Evolutionary conservation across 352 stramenopile genomes (phyloP), one percentile per base, ranked within the genome.

Genomic region (Globisporangium paroecandrum): DNA sequence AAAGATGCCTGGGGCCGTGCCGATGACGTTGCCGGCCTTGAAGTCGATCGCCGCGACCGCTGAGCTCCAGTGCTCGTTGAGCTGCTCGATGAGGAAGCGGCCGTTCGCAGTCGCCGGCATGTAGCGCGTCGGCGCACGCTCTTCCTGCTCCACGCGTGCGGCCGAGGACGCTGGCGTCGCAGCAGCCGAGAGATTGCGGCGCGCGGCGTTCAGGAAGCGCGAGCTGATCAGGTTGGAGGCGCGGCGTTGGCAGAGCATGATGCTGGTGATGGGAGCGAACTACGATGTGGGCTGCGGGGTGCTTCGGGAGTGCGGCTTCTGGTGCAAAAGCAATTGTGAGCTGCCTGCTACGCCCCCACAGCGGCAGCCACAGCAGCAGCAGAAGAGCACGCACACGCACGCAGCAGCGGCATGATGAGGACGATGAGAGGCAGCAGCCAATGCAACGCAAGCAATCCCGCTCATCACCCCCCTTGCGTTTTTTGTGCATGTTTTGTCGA

Each of bases 51-150:
- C 83, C 0, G 88, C 85, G 46, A 95, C 81, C 2, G 77, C 84
- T 22, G 88, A 91, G 47, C 82, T 79, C 82, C 83, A 95, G 59
- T 92, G 78, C 51, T 89, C 82, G 58, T 81, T 87, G 79, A 86
- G 62, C 70, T 91, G 83, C 56, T 93, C 82, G 51, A 94, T 89
- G 71, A 85, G 65, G 73, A 87, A 92, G 62, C 77, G 75, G 53
- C 85, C 85, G 25, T 91, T 77, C 5, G 82, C 86, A 24, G 74
- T 85, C 49, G 76, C 66, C 1, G 83, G 83, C 41, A 85, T 76
- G 69, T 91, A 92, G 59, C 77, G 77, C 51, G 75, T 79, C 20
- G 79, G 73, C 24, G 73, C 64, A 47, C 65, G 72, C 32, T 65
- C 68, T 29, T 76, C 66, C 25, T 78, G 75, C 64, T 51, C 68